Conservation (phyloP, 257 asterid species). For the Cinchona pubescens region DNA sequence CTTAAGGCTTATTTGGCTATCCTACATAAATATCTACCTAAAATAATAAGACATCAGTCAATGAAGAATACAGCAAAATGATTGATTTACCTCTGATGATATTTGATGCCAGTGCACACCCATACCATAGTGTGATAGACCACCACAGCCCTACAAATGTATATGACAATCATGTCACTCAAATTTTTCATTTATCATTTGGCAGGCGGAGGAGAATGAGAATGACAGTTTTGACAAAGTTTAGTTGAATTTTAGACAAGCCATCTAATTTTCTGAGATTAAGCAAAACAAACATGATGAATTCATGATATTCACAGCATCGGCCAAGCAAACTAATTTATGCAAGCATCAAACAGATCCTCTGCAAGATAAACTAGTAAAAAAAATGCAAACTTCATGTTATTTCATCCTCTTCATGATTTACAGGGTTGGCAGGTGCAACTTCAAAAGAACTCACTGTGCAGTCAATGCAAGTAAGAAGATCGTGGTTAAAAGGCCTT, state of each 20-base stretch:
- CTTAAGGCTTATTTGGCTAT: too few species aligned
- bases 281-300: conserved; percentile 13
- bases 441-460: conserved; percentile 46
- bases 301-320: not conserved
- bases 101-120: conserved; percentile 82
- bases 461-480: conserved; percentile 73
- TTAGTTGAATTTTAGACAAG: not conserved
- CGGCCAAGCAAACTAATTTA: too few species aligned
- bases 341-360: too few species aligned
- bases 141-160: conserved; percentile 73
- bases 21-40: too few species aligned
- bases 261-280: not conserved
- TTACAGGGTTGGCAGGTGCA: not conserved
- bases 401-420: not conserved
- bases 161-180: conserved; percentile 8
- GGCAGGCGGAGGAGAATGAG: too few species aligned
- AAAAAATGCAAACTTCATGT: not conserved
- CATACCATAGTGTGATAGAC: conserved; percentile 78
- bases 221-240: not conserved
- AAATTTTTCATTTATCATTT: not conserved
- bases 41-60: not conserved
- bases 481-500: conserved; percentile 91
- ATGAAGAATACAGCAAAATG: not conserved
- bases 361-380: not conserved
- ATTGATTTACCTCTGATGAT: too few species aligned